Evolutionary conservation across 306 rosid genomes (phyloP).

Genomic region (Cyamopsis tetragonoloba): DNA sequence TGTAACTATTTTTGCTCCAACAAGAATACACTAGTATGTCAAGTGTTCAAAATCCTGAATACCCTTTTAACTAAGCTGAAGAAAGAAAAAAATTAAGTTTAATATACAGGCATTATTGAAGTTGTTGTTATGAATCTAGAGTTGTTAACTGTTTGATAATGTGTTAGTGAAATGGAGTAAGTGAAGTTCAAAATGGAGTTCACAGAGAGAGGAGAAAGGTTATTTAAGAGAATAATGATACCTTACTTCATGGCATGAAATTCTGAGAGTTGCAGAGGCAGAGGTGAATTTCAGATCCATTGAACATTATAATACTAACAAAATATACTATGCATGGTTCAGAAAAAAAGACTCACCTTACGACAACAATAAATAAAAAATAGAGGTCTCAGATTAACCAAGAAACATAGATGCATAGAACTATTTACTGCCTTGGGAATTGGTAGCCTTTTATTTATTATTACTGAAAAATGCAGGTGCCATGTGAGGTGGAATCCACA

Average conservation of each 20-base stretch:
- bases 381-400: not conserved
- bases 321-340: slow-evolving; percentile 31
- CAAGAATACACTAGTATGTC: not conserved
- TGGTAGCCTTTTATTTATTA: slow-evolving; percentile 31
- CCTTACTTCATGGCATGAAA: slow-evolving; percentile 47
- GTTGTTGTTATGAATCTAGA: not conserved
- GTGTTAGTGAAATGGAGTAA: slow-evolving; percentile 3
- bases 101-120: not conserved
- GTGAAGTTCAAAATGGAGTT: slow-evolving; percentile 30
- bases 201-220: slow-evolving; percentile 30
- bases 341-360: slow-evolving; percentile 24
- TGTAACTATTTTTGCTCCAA: slow-evolving; percentile 22
- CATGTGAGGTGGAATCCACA: slow-evolving; percentile 45
- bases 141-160: not conserved
- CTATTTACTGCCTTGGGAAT: slow-evolving; percentile 44
- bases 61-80: not conserved
- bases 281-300: slow-evolving; percentile 53
- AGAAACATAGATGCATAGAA: slow-evolving; percentile 18
- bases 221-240: slow-evolving; percentile 30
- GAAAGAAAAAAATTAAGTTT: not conserved
- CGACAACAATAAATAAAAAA: slow-evolving; percentile 18
- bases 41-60: not conserved
- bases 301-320: slow-evolving; percentile 34
- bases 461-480: slow-evolving; percentile 35
- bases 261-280: slow-evolving; percentile 52